These are phyloP conservation scores for Magnusiomyces clavatus DNA, from an alignment of 1,139 yeast genomes.

Conservation along the genomic window DNA sequence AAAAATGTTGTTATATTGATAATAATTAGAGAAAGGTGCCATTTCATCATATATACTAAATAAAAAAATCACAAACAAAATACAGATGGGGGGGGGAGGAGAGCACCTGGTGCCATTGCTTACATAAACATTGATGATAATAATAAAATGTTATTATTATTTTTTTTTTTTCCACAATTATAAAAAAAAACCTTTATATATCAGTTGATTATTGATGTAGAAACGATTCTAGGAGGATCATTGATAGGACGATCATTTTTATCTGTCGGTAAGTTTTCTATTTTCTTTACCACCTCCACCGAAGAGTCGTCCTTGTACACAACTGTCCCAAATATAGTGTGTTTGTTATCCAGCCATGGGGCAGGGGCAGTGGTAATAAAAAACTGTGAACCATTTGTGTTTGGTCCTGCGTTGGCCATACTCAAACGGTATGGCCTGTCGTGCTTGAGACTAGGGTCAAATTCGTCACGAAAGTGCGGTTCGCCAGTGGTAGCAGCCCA, in stretches of 20 bases:
- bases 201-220: background rate
- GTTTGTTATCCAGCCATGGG: conserved; percentile 48
- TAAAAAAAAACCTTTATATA: no score
- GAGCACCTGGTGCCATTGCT: no score
- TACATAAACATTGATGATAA: no score
- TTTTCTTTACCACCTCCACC: conserved; percentile 29
- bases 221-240: background rate
- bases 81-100: no score
- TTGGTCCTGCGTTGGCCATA: conserved; percentile 59
- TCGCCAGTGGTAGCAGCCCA: conserved; percentile 23
- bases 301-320: conserved; percentile 14
- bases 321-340: conserved; percentile 50
- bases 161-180: no score
- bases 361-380: conserved; percentile 42
- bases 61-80: no score
- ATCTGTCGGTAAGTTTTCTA: background rate
- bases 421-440: conserved; percentile 40
- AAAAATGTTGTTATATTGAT: no score
- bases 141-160: no score
- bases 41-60: no score
- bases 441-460: conserved; percentile 33
- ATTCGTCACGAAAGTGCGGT: conserved; percentile 37
- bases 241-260: background rate
- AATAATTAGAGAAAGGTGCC: no score
- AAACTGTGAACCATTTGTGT: conserved; percentile 59